Conservation (phyloP, 805 yeast species). For the Teunomyces atbi region DNA sequence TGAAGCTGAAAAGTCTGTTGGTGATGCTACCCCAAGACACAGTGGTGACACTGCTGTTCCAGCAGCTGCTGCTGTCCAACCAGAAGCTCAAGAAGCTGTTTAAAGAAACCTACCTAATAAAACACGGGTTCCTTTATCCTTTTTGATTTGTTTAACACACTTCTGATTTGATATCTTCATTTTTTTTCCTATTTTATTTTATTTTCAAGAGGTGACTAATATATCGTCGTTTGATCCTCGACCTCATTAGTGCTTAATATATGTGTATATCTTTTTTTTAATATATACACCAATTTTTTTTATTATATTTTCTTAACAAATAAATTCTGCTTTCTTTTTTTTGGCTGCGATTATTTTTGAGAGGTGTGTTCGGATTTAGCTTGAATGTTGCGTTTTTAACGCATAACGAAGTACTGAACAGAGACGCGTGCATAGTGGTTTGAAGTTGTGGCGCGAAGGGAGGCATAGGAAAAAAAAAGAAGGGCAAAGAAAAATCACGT, state of each 20-base stretch:
- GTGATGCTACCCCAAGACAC: conserved; percentile 35
- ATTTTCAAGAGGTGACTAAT: background rate
- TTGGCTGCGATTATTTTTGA: background rate
- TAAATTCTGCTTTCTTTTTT: background rate
- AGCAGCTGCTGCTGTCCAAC: conserved; percentile 6
- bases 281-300: background rate
- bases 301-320: background rate
- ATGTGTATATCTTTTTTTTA: background rate
- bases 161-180: background rate
- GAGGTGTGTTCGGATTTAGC: background rate
- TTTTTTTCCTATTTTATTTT: background rate
- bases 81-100: conserved; percentile 1
- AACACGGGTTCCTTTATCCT: background rate
- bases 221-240: background rate
- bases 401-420: too few relatives aligned
- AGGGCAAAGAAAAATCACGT: background rate
- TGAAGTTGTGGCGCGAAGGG: background rate
- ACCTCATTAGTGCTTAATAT: background rate
- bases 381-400: too few relatives aligned
- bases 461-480: background rate
- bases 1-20: conserved; percentile 20
- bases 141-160: background rate
- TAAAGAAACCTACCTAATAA: background rate
- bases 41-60: conserved; percentile 46
- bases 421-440: too few relatives aligned